phyloP scores from a whole-genome alignment of 108 stramenopile species.

The Aurantiochytrium sp. region DNA sequence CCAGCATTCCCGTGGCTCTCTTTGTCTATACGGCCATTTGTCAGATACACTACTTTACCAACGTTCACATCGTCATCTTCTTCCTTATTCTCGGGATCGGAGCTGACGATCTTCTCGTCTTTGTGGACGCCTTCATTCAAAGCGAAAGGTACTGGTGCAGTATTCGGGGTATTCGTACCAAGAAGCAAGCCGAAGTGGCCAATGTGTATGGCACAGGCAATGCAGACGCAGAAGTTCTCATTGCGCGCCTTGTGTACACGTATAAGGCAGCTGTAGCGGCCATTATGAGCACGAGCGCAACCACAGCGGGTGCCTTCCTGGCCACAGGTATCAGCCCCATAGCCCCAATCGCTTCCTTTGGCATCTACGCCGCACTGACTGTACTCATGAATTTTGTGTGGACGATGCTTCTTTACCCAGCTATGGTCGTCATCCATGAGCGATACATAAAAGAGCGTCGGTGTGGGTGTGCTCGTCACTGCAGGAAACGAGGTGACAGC shows the following conservation, averaged over 20 bases:
- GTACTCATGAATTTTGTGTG: conserved; percentile 25
- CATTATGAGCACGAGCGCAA: not conserved
- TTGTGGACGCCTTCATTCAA: conserved; percentile 22
- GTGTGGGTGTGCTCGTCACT: not conserved
- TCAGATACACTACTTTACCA: conserved; percentile 17
- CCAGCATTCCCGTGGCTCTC: conserved; percentile 8
- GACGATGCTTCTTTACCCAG: conserved; percentile 18
- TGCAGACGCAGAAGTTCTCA: not conserved
- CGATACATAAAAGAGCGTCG: not conserved
- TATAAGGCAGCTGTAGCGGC: not conserved
- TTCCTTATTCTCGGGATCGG: conserved; percentile 37
- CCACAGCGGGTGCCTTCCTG: conserved; percentile 24
- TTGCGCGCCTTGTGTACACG: not conserved
- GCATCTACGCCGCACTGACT: conserved; percentile 27
- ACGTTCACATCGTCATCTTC: conserved; percentile 19
- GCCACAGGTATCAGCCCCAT: conserved; percentile 21
- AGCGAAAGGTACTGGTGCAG: not conserved
- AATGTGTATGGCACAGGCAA: not conserved
- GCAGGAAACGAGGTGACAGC: too few relatives aligned
- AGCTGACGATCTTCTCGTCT: conserved; percentile 31
- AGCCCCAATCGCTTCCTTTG: conserved; percentile 30
- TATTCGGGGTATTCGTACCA: not conserved
- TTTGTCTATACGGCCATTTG: conserved; percentile 24
- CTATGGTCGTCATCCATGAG: not conserved
- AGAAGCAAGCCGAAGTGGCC: not conserved